Percentiles rank a stretch among this genome's conserved stretches.
These are phyloP conservation scores for Lachancea meyersii DNA, from an alignment of 805 yeast genomes.

Conservation along the genomic window DNA sequence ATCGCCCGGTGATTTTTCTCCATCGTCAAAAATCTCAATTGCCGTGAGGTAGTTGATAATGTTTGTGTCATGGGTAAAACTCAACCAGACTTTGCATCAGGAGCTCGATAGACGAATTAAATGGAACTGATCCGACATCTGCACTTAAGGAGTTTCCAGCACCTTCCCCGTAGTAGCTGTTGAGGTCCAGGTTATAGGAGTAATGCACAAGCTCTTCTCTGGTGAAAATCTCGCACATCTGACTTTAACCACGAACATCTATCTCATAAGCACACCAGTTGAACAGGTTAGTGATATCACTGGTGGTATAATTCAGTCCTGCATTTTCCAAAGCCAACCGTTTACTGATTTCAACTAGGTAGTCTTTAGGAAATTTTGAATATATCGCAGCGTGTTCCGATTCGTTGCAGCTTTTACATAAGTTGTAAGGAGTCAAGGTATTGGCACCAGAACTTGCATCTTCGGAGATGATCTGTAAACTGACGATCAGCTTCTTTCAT, in stretches of 20 bases:
- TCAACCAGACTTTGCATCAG: slow-evolving; percentile 52
- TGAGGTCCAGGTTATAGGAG: slow-evolving; percentile 55
- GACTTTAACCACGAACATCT: slow-evolving; percentile 61
- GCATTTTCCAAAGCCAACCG: slow-evolving; percentile 53
- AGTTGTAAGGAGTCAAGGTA: slow-evolving; percentile 42
- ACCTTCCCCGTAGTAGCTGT: slow-evolving; percentile 55
- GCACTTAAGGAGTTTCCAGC: slow-evolving; percentile 55
- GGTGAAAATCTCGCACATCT: slow-evolving; percentile 63
- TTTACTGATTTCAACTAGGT: slow-evolving; percentile 47
- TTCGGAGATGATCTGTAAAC: slow-evolving; percentile 39
- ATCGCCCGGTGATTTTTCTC: slow-evolving; percentile 38
- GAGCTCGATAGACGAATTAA: slow-evolving; percentile 44
- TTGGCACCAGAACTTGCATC: slow-evolving; percentile 42
- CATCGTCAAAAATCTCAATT: slow-evolving; percentile 44
- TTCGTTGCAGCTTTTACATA: slow-evolving; percentile 37
- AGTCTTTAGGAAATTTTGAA: slow-evolving; percentile 27
- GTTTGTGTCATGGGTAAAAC: slow-evolving; percentile 72
- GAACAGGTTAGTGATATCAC: slow-evolving; percentile 50
- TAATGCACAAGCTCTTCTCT: slow-evolving; percentile 57
- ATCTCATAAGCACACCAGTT: slow-evolving; percentile 70
- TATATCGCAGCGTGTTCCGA: slow-evolving; percentile 16
- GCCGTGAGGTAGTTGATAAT: slow-evolving; percentile 57
- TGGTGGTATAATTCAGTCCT: slow-evolving; percentile 44
- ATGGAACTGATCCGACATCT: slow-evolving; percentile 56
- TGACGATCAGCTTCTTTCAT: slow-evolving; percentile 21